These are phyloP conservation scores for Neofusicoccum sp. DNA, from an alignment of 2,329 filamentous ascomycete genomes.

Conservation along the genomic window DNA sequence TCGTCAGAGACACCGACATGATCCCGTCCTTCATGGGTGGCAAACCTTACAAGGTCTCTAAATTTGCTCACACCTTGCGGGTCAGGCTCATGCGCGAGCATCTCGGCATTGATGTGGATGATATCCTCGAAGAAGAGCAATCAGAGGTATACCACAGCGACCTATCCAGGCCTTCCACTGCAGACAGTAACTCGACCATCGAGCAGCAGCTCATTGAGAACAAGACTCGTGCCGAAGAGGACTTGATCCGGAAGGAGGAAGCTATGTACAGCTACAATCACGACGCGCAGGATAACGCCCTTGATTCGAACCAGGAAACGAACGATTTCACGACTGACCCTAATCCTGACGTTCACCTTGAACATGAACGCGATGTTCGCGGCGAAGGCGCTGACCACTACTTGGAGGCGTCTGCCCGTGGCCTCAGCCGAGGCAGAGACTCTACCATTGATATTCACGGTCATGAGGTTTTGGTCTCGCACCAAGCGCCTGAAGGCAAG, in stretches of 20 bases:
- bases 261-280: slow-evolving; percentile 70
- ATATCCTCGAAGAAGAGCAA: slow-evolving; percentile 53
- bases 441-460: slow-evolving; percentile 63
- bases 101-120: slow-evolving; percentile 91
- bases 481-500: slow-evolving; percentile 63
- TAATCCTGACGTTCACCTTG: slow-evolving; percentile 57
- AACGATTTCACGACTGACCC: slow-evolving; percentile 55
- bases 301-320: not conserved
- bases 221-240: slow-evolving; percentile 50
- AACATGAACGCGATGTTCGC: slow-evolving; percentile 72
- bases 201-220: slow-evolving; percentile 39
- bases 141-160: slow-evolving; percentile 60
- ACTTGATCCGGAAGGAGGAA: slow-evolving; percentile 57
- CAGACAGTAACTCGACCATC: slow-evolving; percentile 33
- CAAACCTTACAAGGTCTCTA: slow-evolving; percentile 81
- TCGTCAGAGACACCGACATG: slow-evolving; percentile 91
- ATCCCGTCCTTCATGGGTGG: slow-evolving; percentile 90
- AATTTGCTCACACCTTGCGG: slow-evolving; percentile 88
- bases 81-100: slow-evolving; percentile 96
- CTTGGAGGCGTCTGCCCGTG: slow-evolving; percentile 49
- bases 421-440: slow-evolving; percentile 66
- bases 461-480: slow-evolving; percentile 69
- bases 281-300: slow-evolving; percentile 54
- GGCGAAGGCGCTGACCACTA: slow-evolving; percentile 77
- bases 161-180: slow-evolving; percentile 51